Base-by-base conservation (phyloP, 176 grass and related monocot species). In the Musa beccarii region DNA sequence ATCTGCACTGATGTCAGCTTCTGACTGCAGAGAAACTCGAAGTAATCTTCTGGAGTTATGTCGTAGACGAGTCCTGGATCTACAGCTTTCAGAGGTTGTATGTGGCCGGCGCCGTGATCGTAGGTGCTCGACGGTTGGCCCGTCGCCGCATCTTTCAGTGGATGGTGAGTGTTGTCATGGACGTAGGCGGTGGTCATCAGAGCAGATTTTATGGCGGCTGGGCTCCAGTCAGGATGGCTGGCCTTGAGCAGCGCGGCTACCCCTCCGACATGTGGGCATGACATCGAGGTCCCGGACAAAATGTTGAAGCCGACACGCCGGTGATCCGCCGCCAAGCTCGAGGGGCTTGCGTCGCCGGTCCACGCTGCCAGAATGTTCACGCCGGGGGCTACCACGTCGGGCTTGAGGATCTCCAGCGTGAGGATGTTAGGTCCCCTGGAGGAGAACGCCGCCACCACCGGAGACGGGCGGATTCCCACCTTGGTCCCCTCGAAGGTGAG, bases 201-300 rank as follows among this genome's bases (percentile, higher is more conserved):
- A 53, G 95, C 95, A 1, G 91, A 99, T 80, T 99, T 94, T 51
- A 94, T 88, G 76, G 89, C 81, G 13, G 95, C 86, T 0, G 95
- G 95, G 81, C 95, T 99, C 95, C 95, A 99, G 53, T 99, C 76
- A 0, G 88, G 95, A 51, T 93, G 95, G 82, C 84, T 88, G 17
- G 86, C 86, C 85, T 95, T 99, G 83, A 99, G 90, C 80, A 99
- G 53, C 23, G 91, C 91, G 0, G 95, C 95, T 55, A 99, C 91
- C 54, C 95, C 95, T 24, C 84, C 95, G 72, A 99, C 95, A 76
- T 99, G 95, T 63, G 95, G 95, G 84, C 95, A 99, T 25, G 95
- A 99, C 95, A 99, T 99, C 75, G 95, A 99, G 49, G 95, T 99
- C 15, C 95, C 95, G 6, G 95, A 99, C 49, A 99, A 78, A 89